A percentile compares a stretch with the other conserved stretches of the same genome.
Conservation (phyloP, 2,329 filamentous ascomycete genomes). For the Biscogniauxia mediterranea region DNA sequence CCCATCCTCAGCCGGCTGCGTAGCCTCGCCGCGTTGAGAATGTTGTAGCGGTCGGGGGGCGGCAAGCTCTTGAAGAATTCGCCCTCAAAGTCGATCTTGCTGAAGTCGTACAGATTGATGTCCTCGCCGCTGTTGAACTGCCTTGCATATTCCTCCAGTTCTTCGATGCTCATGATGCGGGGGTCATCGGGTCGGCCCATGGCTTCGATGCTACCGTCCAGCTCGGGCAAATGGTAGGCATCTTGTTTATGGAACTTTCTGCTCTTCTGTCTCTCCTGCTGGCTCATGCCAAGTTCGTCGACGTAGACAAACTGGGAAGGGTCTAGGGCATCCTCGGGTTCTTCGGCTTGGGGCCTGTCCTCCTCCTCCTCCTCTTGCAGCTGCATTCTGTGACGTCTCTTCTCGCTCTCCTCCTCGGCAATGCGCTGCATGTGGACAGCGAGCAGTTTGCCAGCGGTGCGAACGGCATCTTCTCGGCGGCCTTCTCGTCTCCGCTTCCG, state of each 20-base stretch:
- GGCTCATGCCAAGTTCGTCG: constrained; percentile 81
- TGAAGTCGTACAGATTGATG: constrained; percentile 90
- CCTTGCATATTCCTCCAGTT: constrained; percentile 88
- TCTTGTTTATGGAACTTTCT: constrained; percentile 88
- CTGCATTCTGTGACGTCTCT: constrained; percentile 50
- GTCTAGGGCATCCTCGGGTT: constrained; percentile 66
- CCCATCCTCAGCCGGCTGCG: constrained; percentile 92
- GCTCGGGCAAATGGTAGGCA: constrained; percentile 88
- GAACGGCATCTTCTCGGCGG: constrained; percentile 84
- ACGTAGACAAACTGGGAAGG: constrained; percentile 77
- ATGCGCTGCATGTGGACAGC: constrained; percentile 91
- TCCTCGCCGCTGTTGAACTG: constrained; percentile 93
- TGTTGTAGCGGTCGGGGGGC: constrained; percentile 90
- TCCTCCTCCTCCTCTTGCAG: constrained; percentile 44
- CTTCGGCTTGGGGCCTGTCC: constrained; percentile 37
- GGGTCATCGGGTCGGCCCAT: constrained; percentile 93
- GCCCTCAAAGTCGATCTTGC: constrained; percentile 96
- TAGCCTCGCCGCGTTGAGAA: constrained; percentile 87
- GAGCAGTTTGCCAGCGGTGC: constrained; percentile 86
- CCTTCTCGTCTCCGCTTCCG: constrained; percentile 82
- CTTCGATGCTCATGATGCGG: constrained; percentile 92
- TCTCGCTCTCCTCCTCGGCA: constrained; percentile 80
- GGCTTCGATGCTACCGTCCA: constrained; percentile 73
- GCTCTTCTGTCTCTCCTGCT: constrained; percentile 69
- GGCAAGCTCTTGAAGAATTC: constrained; percentile 93